These are phyloP conservation scores for Moniliella sp. DNA, from an alignment of 1,284 basidiomycete species.

Conservation along the genomic window DNA sequence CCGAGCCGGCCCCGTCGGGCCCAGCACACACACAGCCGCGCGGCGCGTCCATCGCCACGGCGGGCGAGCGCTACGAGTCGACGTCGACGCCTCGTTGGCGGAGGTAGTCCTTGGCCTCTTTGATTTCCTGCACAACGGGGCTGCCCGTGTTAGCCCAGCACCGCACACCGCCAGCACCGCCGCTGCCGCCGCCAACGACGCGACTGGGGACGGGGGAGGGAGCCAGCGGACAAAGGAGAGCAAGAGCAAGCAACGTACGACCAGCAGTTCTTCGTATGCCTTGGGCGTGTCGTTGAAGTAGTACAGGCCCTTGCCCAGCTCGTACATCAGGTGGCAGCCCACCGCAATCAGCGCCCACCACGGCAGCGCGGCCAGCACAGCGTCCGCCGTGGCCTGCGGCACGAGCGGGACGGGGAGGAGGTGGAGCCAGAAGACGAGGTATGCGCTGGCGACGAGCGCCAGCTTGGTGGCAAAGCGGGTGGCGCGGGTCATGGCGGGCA, in stretches of 20 bases:
- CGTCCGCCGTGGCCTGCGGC: constrained; percentile 1
- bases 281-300: constrained; percentile 11
- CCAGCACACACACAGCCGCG: too few species aligned
- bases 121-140: constrained; percentile 9
- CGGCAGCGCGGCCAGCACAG: constrained; percentile 9
- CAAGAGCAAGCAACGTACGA: constrained; percentile 4
- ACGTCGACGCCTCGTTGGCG: constrained; percentile 9
- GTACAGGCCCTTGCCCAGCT: constrained; percentile 13
- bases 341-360: constrained; percentile 14
- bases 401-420: constrained; percentile 7
- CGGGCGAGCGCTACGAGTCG: constrained; percentile 2
- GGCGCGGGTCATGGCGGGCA: too few species aligned
- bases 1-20: too few species aligned
- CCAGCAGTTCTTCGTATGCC: constrained; percentile 10
- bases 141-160: neutral
- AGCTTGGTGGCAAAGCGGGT: too few species aligned
- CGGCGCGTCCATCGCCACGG: too few species aligned
- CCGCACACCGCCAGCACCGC: too few species aligned
- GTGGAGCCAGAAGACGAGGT: constrained; percentile 6
- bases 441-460: too few species aligned
- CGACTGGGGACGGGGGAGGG: too few species aligned
- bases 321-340: constrained; percentile 10
- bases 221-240: neutral
- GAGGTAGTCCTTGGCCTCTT: constrained; percentile 11
- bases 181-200: too few species aligned